Evolutionary conservation across 768 basidiomycete species (phyloP), one percentile per base, ranked within the genome.

Genomic region (Guyanaporus albipodus): DNA sequence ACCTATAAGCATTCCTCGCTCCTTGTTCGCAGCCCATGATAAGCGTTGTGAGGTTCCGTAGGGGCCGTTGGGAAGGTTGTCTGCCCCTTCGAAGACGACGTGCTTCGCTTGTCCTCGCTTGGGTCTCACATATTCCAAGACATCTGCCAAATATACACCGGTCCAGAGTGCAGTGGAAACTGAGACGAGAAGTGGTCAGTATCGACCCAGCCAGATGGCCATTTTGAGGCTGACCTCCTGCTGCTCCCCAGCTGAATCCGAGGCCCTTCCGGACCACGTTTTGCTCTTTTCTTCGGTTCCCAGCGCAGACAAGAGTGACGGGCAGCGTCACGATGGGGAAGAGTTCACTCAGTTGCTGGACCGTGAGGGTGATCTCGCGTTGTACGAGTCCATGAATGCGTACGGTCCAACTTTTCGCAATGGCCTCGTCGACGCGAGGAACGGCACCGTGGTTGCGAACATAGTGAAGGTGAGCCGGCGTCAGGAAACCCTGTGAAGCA

Each of bases 401-500:
- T 21, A 83, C 46, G 33, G 58, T 68, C 80, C 82, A 83, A 15
- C 66, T 60, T 4, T 55, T 56, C 4, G 69, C 67, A 4, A 55
- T 58, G 6, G 64, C 61, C 0, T 60, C 60, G n/a, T 68, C 62
- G 12, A 82, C 64, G 17, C 60, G 60, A 1, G 82, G 82, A 4
- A 80, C 79, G 1, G 77, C 72, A 10, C 82, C 82, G 49, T 83
- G 82, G 50, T 79, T 82, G 14, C 82, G 73, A n/a, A 82, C 82
- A 55, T 70, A 83, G 63, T 75, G 77, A 8, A 79, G 67, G 48
- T 72, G 67, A 41, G 69, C 69, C 0, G 80, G 75, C 1, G 80
- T 82, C 44, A 82, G 52, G 60, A 82, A 82, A 11, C 80, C 80
- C 52, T 70, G 48, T 24, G 39, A 38, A 17, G 4, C 10, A 39